phyloP scores from a whole-genome alignment of 2,329 filamentous ascomycete genomes.

The Ophiostoma australiae region DNA sequence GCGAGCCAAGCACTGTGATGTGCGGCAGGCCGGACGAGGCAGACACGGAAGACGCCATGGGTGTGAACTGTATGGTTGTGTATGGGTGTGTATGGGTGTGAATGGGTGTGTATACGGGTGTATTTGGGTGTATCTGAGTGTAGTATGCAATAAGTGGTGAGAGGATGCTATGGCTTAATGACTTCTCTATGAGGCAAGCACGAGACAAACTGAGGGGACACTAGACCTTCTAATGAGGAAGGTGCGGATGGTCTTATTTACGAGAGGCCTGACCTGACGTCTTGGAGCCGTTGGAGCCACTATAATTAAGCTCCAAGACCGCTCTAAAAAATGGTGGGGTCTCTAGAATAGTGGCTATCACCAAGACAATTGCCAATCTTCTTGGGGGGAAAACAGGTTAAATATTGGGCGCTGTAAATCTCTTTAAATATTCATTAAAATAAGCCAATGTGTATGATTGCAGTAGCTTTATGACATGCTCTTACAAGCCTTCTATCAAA shows the following conservation, averaged over 20 bases:
- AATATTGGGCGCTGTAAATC: background rate
- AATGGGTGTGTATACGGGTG: background rate
- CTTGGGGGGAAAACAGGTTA: background rate
- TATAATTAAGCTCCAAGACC: constrained; percentile 4
- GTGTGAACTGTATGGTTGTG: background rate
- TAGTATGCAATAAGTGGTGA: background rate
- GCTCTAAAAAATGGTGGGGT: background rate
- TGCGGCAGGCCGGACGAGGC: constrained; percentile 33
- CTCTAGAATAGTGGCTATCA: background rate
- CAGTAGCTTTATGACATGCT: background rate
- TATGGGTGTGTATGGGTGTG: background rate
- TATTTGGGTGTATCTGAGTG: background rate
- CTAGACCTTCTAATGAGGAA: background rate
- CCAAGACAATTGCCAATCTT: background rate
- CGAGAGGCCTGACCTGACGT: background rate
- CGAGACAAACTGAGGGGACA: background rate
- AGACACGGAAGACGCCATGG: background rate
- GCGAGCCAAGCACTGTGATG: constrained; percentile 84
- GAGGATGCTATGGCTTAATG: background rate
- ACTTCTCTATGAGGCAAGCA: background rate
- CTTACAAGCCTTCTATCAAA: constrained; percentile 5
- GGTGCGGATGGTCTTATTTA: constrained; percentile 2
- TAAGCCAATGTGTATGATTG: background rate
- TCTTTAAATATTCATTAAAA: background rate
- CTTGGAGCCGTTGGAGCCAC: constrained; percentile 6